Base-by-base conservation (phyloP, 805 yeast genomes). In the Kuraishia cidri region DNA sequence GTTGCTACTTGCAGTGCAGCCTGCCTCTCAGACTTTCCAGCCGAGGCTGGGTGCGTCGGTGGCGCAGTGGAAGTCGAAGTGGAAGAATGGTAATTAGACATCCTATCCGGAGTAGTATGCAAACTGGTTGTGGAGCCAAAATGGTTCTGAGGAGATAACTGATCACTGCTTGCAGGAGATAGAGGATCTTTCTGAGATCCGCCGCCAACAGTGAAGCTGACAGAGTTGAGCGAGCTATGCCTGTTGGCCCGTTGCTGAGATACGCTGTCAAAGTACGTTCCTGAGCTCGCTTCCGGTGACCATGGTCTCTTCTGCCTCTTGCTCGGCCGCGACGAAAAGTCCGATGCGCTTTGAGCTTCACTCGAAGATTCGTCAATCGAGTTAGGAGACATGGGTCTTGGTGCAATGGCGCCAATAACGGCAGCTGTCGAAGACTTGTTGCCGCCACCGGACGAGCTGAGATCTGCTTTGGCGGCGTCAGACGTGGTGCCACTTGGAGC, bases 381-480 rank as follows among this genome's bases (percentile, higher is more conserved):
- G 11, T 38, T 40, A 2, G 57, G 56, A 1, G 57, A 50, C 10
- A 48, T 41, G 11, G 45, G 41, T 18, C 23, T 12, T 20, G 30
- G 25, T 13, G 29, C 22, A 36, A 56, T 60, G n/a, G 53, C 40
- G 19, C 75, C 56, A n/a, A 50, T 45, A 32, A 43, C 55, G 15
- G 52, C 41, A 9, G 64, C 62, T 32, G 61, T 64, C 6, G 72
- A 62, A 34, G 74, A 79, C 0, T 78, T 68, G 4, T 69, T 64
- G 13, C 74, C 75, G 35, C 75, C 80, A 42, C 75, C 79, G 40
- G 75, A 59, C 3, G 80, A 73, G 30, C 23, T 32, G n/a, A n/a
- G n/a, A n/a, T n/a, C n/a, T n/a, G n/a, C n/a, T n/a, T n/a, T n/a
- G n/a, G n/a, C n/a, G n/a, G n/a, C n/a, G n/a, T n/a, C n/a, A n/a